A percentile compares a stretch with the other conserved stretches of the same genome.
phyloP scores from a whole-genome alignment of 169 alveolate species.

The Plasmodium knowlesi region DNA sequence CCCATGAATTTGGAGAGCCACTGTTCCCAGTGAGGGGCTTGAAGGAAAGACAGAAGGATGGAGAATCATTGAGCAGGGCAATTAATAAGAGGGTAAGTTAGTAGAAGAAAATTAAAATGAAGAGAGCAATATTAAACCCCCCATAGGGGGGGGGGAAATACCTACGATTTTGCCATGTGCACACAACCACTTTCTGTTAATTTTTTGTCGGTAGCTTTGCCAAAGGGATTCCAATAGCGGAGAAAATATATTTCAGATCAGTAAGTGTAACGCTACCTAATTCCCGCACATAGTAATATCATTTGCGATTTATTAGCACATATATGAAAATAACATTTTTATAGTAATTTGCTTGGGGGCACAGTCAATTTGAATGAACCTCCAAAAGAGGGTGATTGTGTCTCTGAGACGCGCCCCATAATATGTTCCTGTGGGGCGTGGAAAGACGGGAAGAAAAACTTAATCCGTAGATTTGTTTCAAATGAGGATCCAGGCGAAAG shows the following conservation, averaged over 20 bases:
- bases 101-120: not conserved
- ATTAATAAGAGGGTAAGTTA: not conserved
- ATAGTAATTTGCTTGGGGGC: not conserved
- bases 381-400: not conserved
- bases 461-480: not conserved
- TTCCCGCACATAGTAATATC: not conserved
- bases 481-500: not conserved
- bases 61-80: not conserved
- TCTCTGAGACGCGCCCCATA: not conserved
- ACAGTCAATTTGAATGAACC: not conserved
- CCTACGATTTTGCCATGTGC: not conserved
- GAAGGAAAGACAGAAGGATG: not conserved
- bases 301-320: not conserved
- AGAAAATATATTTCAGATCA: not conserved
- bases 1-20: conserved; percentile 50
- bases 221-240: not conserved
- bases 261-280: not conserved
- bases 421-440: not conserved
- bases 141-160: not conserved
- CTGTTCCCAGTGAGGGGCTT: conserved; percentile 19
- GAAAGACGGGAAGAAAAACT: not conserved
- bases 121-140: not conserved
- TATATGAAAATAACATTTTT: not conserved
- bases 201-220: not conserved
- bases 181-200: not conserved